Base-by-base conservation (phyloP, 176 grass and related monocot species). In the Pontederia paniculata region DNA sequence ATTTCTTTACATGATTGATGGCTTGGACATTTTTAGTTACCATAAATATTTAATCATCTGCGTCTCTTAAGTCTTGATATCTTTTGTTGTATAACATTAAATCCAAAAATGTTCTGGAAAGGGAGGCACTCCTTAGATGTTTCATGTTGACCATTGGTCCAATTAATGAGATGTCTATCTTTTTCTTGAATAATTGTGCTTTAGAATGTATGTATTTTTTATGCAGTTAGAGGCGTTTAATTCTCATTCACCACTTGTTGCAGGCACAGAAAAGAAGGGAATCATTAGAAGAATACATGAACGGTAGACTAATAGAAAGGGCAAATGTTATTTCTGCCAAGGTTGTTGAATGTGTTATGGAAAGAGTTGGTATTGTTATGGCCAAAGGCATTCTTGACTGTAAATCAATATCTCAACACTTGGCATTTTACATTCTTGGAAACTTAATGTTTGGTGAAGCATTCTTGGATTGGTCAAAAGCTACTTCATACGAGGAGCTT, bases 361-460 rank as follows among this genome's bases (percentile, higher is more conserved):
- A 55, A 63, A 79, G 72, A 75, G 50, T 79, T 4, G 47, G 75
- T 31, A 62, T 62, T 72, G 53, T 65, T 58, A 76, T 68, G 63
- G 68, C 54, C 21, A 80, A 69, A 58, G 77, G 73, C 64, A 69
- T 74, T 77, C 50, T 85, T 17, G 80, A 98, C 65, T 75, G 78
- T 42, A 80, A 65, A 76, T 68, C 54, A 57, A 72, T 93, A 25
- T 84, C 87, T 52, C 78, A 65, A 63, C 81, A 77, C 37, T 75
- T 88, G 66, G 66, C 87, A 52, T 93, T 98, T 80, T 78, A 88
- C 61, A 77, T 78, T 23, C 81, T 98, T 43, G 80, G 94, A 18
- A 69, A 68, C 15, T 71, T 78, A 46, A 61, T 98, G 64, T 85
- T 98, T 67, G 94, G 87, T 14, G 83, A 98, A 57, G 71, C 66